Conservation (phyloP, 2,329 filamentous ascomycete genomes). For the Penicillium palitans region DNA sequence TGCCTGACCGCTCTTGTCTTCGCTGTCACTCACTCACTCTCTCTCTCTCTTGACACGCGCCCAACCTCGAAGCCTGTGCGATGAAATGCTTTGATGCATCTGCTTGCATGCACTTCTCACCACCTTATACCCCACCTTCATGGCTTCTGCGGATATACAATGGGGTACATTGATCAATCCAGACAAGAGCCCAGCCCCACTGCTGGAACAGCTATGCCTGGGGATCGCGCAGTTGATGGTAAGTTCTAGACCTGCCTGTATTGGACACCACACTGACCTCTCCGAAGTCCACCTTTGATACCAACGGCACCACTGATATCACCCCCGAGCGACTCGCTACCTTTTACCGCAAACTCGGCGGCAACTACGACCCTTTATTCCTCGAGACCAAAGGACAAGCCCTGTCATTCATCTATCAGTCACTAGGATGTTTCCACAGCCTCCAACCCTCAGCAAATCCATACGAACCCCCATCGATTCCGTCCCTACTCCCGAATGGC, state of each 20-base stretch:
- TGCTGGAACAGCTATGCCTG: conserved; percentile 67
- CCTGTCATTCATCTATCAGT: conserved; percentile 90
- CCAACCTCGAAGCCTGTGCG: conserved; percentile 11
- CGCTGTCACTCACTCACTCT: too few relatives aligned
- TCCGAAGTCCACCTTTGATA: conserved; percentile 34
- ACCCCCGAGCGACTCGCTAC: conserved; percentile 71
- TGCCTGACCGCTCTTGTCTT: conserved; percentile 26
- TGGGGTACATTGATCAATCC: conserved; percentile 66
- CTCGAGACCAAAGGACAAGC: conserved; percentile 69
- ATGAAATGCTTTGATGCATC: conserved; percentile 12
- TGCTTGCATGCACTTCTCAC: conserved; percentile 6
- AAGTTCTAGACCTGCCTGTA: conserved; percentile 37
- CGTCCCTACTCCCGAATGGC: conserved; percentile 77
- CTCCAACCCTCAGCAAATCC: conserved; percentile 71
- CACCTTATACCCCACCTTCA: conserved; percentile 19
- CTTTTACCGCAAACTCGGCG: conserved; percentile 74
- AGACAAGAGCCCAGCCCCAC: conserved; percentile 66
- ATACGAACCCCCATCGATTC: conserved; percentile 74
- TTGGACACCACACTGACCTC: conserved; percentile 2
- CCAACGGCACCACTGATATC: conserved; percentile 38
- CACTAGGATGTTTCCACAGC: conserved; percentile 84
- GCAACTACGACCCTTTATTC: conserved; percentile 78
- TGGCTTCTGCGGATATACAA: conserved; percentile 41
- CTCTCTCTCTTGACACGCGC: neutral
- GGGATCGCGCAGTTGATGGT: conserved; percentile 72